Evolutionary conservation across 306 rosid species (phyloP).

Genomic region (Quercus ilex): DNA sequence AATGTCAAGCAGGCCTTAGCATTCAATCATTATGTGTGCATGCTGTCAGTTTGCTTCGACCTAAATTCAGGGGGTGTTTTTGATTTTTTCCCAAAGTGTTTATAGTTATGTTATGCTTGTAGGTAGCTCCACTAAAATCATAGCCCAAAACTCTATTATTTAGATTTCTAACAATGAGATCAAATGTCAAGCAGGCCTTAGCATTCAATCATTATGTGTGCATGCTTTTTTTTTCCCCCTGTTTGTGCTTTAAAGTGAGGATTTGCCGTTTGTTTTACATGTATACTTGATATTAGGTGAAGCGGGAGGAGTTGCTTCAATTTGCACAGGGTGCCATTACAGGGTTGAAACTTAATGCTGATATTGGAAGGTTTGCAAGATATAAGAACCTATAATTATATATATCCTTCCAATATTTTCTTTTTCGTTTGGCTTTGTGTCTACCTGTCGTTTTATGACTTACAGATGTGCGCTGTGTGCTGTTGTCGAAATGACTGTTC

Average conservation of each 20-base stretch:
- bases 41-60: no score
- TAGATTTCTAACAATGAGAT: not conserved
- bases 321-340: conserved; percentile 95
- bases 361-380: conserved; percentile 62
- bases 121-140: no score
- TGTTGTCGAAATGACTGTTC: not conserved
- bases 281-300: conserved; percentile 57
- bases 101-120: not conserved
- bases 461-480: not conserved
- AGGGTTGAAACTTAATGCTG: conserved; percentile 84
- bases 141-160: not conserved
- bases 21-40: no score
- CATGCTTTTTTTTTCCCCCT: not conserved
- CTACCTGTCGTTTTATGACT: not conserved
- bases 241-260: not conserved
- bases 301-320: conserved; percentile 96
- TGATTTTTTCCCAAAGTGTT: no score
- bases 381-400: conserved; percentile 18
- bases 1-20: not conserved
- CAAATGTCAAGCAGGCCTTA: not conserved
- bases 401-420: conserved; percentile 4
- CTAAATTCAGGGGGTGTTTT: no score
- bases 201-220: no score
- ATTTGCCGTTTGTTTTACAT: not conserved
- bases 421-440: not conserved